Evolutionary conservation across 1,139 yeast genomes (phyloP).

Genomic region (Geotrichum klebahnii): DNA sequence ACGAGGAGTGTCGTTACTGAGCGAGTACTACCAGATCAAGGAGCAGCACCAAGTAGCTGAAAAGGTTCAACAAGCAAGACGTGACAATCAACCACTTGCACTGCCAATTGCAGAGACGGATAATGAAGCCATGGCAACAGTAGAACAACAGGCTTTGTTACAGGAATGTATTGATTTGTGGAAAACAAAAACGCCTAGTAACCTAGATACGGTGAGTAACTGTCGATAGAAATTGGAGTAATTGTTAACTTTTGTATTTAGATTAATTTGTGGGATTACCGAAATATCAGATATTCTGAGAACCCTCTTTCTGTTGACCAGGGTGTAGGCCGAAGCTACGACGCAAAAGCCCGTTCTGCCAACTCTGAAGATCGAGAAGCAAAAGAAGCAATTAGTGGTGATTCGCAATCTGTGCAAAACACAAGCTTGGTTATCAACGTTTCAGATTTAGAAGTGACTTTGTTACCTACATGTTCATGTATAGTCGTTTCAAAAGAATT

Average conservation of each 20-base stretch:
- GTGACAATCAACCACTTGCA: neutral
- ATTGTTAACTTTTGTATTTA: constrained; percentile 10
- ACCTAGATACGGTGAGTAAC: constrained; percentile 11
- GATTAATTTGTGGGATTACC: constrained; percentile 25
- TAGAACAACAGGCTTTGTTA: constrained; percentile 1
- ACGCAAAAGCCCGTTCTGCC: neutral
- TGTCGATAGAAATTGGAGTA: constrained; percentile 1
- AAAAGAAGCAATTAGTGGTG: no score
- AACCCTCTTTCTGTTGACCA: neutral
- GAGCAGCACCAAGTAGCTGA: constrained; percentile 1
- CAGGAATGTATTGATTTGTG: constrained; percentile 12
- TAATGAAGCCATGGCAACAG: neutral
- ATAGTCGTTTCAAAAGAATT: constrained; percentile 7
- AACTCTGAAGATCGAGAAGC: neutral
- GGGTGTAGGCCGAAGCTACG: neutral
- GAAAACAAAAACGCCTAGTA: constrained; percentile 8
- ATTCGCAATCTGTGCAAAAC: no score
- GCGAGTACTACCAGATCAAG: constrained; percentile 22
- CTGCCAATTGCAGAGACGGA: neutral
- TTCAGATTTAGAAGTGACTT: neutral
- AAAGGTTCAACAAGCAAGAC: neutral
- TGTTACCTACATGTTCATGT: constrained; percentile 1
- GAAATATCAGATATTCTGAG: constrained; percentile 14
- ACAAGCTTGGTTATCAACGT: neutral
- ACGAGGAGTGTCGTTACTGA: constrained; percentile 27